Percentiles rank a stretch among this genome's conserved stretches.
phyloP scores from a whole-genome alignment of 2,329 filamentous ascomycete genomes.

The Colletotrichum filicis region DNA sequence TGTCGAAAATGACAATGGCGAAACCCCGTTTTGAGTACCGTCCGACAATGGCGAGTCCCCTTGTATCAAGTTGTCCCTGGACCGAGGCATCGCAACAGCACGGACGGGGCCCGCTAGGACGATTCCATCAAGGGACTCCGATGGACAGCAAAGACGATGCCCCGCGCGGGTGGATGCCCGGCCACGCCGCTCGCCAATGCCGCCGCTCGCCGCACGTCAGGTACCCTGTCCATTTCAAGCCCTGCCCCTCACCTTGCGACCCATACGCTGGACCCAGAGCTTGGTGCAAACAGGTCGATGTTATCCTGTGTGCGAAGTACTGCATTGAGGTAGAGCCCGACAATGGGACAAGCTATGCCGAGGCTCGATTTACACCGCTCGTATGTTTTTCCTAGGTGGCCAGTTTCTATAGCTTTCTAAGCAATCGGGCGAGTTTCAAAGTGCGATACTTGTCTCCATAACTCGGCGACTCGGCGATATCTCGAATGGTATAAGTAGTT shows the following conservation, averaged over 20 bases:
- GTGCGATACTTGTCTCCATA: not conserved
- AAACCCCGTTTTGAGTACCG: not conserved
- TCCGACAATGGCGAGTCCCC: not conserved
- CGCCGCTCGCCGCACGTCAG: conserved; percentile 7
- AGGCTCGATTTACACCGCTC: conserved; percentile 27
- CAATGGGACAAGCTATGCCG: conserved; percentile 1
- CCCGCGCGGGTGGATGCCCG: conserved; percentile 30
- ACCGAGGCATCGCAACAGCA: conserved; percentile 26
- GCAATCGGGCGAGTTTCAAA: not conserved
- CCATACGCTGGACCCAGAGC: not conserved
- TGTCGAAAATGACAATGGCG: not conserved
- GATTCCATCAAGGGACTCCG: conserved; percentile 27
- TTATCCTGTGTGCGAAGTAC: not conserved
- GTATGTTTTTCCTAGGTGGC: not conserved
- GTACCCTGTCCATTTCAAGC: conserved; percentile 9
- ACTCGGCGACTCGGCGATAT: not conserved
- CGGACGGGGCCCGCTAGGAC: conserved; percentile 22
- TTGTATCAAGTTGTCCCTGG: not conserved
- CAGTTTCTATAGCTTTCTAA: not conserved
- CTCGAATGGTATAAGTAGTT: not conserved
- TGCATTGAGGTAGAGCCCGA: not conserved
- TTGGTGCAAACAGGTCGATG: not conserved
- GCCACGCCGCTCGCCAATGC: conserved; percentile 21
- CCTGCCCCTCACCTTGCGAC: conserved; percentile 3
- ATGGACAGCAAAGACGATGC: conserved; percentile 10